Conservation (phyloP, 2,329 filamentous ascomycete species). For the Microthyrium microscopicum region DNA sequence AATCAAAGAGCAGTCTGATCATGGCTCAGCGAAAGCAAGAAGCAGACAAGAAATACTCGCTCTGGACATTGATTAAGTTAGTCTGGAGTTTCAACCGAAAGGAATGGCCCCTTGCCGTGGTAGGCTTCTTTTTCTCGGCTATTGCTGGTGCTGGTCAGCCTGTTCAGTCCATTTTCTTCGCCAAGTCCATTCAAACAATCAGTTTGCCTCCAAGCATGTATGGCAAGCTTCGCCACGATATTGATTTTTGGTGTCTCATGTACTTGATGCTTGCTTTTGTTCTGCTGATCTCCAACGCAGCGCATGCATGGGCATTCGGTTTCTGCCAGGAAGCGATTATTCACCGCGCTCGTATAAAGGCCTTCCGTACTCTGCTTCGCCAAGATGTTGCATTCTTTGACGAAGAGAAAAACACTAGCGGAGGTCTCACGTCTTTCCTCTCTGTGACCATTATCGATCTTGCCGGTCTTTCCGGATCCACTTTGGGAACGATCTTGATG, state of each 20-base stretch:
- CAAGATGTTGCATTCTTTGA: conserved; percentile 93
- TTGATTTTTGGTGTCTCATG: conserved; percentile 80
- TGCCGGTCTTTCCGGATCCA: conserved; percentile 72
- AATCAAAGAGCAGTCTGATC: conserved; percentile 51
- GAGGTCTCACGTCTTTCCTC: conserved; percentile 74
- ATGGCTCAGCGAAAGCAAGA: conserved; percentile 40
- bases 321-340: conserved; percentile 76
- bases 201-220: conserved; percentile 38
- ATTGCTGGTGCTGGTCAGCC: conserved; percentile 73
- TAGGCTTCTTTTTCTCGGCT: conserved; percentile 56
- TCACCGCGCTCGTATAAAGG: conserved; percentile 62
- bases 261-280: conserved; percentile 69
- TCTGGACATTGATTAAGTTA: conserved; percentile 63
- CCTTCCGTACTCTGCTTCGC: conserved; percentile 75
- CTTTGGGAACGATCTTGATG: conserved; percentile 71
- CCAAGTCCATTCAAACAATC: conserved; percentile 66
- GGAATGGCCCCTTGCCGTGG: conserved; percentile 55
- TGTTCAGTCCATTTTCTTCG: conserved; percentile 64
- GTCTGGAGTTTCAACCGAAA: conserved; percentile 63
- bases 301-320: conserved; percentile 66
- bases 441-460: conserved; percentile 82
- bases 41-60: conserved; percentile 41
- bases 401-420: conserved; percentile 71
- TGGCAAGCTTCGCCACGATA: conserved; percentile 45
- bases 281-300: conserved; percentile 50